Evolutionary conservation across 495 filamentous ascomycete genomes (phyloP).

Genomic region (Lasiosphaeriaceae sp.): DNA sequence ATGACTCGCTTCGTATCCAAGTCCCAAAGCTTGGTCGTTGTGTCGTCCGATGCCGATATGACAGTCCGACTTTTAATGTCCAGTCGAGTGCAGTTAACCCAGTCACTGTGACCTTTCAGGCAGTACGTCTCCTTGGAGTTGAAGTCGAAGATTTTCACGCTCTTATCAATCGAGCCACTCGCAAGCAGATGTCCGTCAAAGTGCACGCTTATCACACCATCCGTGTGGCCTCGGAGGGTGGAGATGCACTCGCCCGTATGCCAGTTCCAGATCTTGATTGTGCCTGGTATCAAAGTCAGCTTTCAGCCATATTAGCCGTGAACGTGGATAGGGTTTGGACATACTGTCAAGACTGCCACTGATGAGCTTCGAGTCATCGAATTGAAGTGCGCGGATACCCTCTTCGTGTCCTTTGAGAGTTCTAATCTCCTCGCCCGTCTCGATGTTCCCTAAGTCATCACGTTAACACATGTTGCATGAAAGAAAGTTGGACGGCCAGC

Average conservation of each 20-base stretch:
- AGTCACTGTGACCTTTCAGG: slow-evolving; percentile 81
- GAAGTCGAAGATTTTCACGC: slow-evolving; percentile 93
- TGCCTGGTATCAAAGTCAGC: slow-evolving; percentile 34
- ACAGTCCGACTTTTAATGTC: slow-evolving; percentile 78
- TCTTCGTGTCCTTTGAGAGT: slow-evolving; percentile 76
- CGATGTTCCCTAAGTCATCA: slow-evolving; percentile 61
- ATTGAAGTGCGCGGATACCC: slow-evolving; percentile 85
- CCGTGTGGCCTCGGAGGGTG: slow-evolving; percentile 70
- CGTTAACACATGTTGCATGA: neutral
- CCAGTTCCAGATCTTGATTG: slow-evolving; percentile 94
- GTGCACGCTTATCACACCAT: slow-evolving; percentile 78
- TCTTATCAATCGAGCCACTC: slow-evolving; percentile 82
- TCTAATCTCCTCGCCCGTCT: slow-evolving; percentile 78
- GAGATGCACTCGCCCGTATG: slow-evolving; percentile 83
- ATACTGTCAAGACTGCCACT: slow-evolving; percentile 33
- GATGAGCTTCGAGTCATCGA: slow-evolving; percentile 73
- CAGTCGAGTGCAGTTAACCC: slow-evolving; percentile 89
- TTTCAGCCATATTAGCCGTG: neutral
- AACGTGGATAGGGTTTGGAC: neutral
- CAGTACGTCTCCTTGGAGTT: slow-evolving; percentile 72
- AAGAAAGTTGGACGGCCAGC: neutral
- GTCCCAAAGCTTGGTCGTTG: slow-evolving; percentile 69
- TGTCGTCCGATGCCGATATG: slow-evolving; percentile 90
- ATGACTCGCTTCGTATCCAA: slow-evolving; percentile 77
- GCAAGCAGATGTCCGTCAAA: slow-evolving; percentile 80